phyloP scores from a whole-genome alignment of 441 rosid genomes.

The Jatropha multifida region DNA sequence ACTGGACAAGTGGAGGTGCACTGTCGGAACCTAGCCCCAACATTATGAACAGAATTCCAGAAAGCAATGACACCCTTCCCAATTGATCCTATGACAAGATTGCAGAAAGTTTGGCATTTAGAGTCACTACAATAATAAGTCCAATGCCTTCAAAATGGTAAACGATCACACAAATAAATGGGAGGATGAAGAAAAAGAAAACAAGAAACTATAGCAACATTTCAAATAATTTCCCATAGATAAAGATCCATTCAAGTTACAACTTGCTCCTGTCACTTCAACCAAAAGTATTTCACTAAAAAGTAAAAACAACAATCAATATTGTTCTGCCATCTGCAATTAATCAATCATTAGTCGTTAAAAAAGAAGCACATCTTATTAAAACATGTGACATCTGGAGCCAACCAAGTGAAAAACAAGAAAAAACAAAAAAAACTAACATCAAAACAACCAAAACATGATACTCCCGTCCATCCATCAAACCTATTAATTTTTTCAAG shows the following conservation, averaged over 20 bases:
- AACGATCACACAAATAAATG: neutral
- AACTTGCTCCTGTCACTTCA: neutral
- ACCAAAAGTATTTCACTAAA: neutral
- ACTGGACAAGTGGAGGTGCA: slow-evolving; percentile 76
- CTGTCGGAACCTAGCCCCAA: slow-evolving; percentile 86
- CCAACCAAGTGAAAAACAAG: neutral
- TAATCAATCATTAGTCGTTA: neutral
- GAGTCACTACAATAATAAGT: neutral
- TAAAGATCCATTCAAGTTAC: neutral
- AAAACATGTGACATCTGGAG: neutral
- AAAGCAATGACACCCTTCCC: slow-evolving; percentile 86
- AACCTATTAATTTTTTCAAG: neutral
- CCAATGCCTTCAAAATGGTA: neutral
- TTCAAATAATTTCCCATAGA: neutral
- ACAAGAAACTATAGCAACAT: neutral
- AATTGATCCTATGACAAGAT: slow-evolving; percentile 66
- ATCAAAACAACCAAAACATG: neutral
- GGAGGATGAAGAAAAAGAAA: neutral
- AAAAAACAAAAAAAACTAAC: neutral
- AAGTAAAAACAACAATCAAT: neutral
- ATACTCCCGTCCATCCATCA: neutral
- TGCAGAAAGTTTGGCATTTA: slow-evolving; percentile 7
- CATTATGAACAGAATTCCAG: slow-evolving; percentile 70
- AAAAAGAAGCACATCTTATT: neutral
- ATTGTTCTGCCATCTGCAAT: neutral